Evolutionary conservation across 129 eudicot genomes (phyloP).

Genomic region (Tagetes erecta): DNA sequence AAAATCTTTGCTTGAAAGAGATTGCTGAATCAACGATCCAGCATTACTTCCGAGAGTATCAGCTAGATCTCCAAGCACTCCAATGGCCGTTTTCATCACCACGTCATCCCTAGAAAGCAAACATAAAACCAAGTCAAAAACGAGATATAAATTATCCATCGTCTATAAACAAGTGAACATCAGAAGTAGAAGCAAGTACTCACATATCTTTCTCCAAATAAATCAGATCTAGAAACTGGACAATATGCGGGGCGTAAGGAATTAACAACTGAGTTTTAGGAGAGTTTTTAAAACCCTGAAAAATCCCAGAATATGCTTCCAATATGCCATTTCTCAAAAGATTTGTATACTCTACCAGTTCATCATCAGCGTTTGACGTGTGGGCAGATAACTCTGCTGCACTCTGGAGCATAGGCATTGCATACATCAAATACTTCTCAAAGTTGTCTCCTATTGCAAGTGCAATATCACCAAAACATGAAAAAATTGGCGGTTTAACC

Average conservation of each 20-base stretch:
- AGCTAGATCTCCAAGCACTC: slow-evolving; percentile 95
- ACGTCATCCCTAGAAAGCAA: slow-evolving; percentile 68
- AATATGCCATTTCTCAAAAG: slow-evolving; percentile 83
- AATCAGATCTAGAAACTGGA: slow-evolving; percentile 85
- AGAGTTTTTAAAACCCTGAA: slow-evolving; percentile 91
- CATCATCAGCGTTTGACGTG: slow-evolving; percentile 82
- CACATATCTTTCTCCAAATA: slow-evolving; percentile 95
- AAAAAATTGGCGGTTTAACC: slow-evolving; percentile 90
- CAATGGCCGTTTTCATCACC: slow-evolving; percentile 94
- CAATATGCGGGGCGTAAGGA: slow-evolving; percentile 75
- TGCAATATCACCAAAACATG: slow-evolving; percentile 91
- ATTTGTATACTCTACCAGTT: slow-evolving; percentile 84
- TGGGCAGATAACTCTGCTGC: slow-evolving; percentile 87
- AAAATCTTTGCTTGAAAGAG: slow-evolving; percentile 80
- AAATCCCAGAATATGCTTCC: slow-evolving; percentile 98
- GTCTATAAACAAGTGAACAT: not conserved
- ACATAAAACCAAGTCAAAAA: slow-evolving; percentile 5
- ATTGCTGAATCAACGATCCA: slow-evolving; percentile 82
- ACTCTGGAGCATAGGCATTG: slow-evolving; percentile 97
- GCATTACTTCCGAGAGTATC: slow-evolving; percentile 91
- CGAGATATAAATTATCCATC: not conserved
- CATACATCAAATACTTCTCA: slow-evolving; percentile 89
- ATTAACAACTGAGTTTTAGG: slow-evolving; percentile 76
- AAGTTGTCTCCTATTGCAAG: slow-evolving; percentile 91
- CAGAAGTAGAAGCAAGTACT: slow-evolving; percentile 23